Base-by-base conservation (phyloP, 176 grass and related monocot genomes). In the Eragrostis curvula region DNA sequence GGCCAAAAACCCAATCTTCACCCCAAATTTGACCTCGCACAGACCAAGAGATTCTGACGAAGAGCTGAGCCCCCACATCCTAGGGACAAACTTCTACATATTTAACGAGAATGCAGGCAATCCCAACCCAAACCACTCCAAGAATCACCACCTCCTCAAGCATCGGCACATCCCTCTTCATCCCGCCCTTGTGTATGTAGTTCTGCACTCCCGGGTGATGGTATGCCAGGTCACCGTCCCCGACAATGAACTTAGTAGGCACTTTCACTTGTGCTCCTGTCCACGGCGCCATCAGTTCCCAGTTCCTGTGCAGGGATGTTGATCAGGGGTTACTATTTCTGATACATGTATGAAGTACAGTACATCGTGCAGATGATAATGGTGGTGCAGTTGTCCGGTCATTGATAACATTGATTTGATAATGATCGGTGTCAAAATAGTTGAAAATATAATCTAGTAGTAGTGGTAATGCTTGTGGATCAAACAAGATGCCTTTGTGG, bases 241-340 rank as follows among this genome's bases (percentile, higher is more conserved):
- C 91, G 1, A 93, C 86, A 14, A 93, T 82, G 23, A 93, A 90
- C 71, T 93, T 90, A 15, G 91, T 82, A 16, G 88, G 91, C 30
- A 93, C 91, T 56, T 70, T 78, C 59, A 93, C 78, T 52, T 88
- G 79, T 64, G 68, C 85, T 41, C 85, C 66, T 27, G 85, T 85
- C 91, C 91, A 94, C 70, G 91, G 85, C 16, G 85, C 88, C 77
- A 82, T 86, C 88, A 94, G 73, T 42, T 94, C 91, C 91, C 88
- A 91, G 51, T 90, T 91, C 71, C 91, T 91, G 88, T 32, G 39
- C 0, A 72, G 9, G 68, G 27, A 74, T 43, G 8, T 58, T 46
- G 45, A 25, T 36, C 44, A 80, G 7, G 53, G 21, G 11, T 56
- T 36, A 74, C 39, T 23, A 57, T 15, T 74, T 32, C 20, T n/a